Evolutionary conservation across 2,329 filamentous ascomycete species (phyloP).

Genomic region (Allantophomopsis lycopodina): DNA sequence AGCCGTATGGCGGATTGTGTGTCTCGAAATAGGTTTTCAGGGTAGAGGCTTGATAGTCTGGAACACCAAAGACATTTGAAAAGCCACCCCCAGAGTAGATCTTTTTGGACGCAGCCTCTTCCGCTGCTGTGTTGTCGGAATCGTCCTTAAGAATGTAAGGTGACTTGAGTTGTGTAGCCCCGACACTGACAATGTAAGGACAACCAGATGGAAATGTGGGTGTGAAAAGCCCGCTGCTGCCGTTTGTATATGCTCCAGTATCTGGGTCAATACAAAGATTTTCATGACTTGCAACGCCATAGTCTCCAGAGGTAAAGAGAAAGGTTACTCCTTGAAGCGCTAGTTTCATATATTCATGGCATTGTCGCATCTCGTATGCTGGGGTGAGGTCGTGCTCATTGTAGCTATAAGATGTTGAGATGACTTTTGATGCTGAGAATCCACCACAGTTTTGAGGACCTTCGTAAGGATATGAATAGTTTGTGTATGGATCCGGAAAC

Average conservation of each 20-base stretch:
- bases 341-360: constrained; percentile 42
- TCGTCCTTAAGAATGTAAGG: too few species aligned
- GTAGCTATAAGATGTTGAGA: constrained; percentile 37
- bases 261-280: too few species aligned
- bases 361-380: constrained; percentile 35
- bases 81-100: constrained; percentile 64
- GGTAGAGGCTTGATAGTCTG: constrained; percentile 27
- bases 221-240: constrained; percentile 26
- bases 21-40: constrained; percentile 11
- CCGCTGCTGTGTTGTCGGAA: constrained; percentile 14
- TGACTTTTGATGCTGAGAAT: constrained; percentile 32
- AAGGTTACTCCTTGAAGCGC: constrained; percentile 35
- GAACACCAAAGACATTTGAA: constrained; percentile 33
- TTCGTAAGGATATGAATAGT: constrained; percentile 24
- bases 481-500: constrained; percentile 18
- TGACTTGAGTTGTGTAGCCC: constrained; percentile 32
- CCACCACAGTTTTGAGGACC: constrained; percentile 25
- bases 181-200: constrained; percentile 36
- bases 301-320: constrained; percentile 35
- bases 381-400: constrained; percentile 33
- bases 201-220: constrained; percentile 31
- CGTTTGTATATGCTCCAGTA: too few species aligned
- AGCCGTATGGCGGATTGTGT: constrained; percentile 13
- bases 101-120: too few species aligned
- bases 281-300: too few species aligned